Percentiles rank a stretch among this genome's conserved stretches.
phyloP scores from a whole-genome alignment of 495 filamentous ascomycete species.

The Lichina pygmaea region DNA sequence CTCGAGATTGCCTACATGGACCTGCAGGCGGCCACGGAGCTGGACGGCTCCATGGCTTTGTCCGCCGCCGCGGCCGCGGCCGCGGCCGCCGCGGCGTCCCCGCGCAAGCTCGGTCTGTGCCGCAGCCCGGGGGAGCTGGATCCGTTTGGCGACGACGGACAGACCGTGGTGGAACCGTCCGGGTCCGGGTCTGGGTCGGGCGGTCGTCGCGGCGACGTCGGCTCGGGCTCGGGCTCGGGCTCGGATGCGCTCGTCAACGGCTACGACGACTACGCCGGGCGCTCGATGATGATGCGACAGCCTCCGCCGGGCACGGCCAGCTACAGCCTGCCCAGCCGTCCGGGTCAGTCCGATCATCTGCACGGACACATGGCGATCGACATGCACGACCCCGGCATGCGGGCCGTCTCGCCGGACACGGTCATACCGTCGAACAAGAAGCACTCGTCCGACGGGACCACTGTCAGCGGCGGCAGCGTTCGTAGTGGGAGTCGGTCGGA shows the following conservation, averaged over 20 bases:
- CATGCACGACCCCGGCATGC: neutral
- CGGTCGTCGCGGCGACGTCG: neutral
- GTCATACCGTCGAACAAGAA: neutral
- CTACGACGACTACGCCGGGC: neutral
- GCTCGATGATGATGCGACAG: neutral
- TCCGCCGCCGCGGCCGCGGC: too few species aligned
- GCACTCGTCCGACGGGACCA: neutral
- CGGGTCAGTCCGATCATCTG: neutral
- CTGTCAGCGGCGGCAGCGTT: conserved; percentile 14
- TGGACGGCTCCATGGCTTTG: neutral
- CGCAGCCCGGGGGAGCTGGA: neutral
- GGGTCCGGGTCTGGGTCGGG: neutral
- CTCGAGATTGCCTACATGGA: conserved; percentile 14
- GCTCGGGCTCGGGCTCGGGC: neutral
- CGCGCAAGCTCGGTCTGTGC: neutral
- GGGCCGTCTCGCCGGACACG: neutral
- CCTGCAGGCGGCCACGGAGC: conserved; percentile 8
- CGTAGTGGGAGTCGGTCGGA: conserved; percentile 11
- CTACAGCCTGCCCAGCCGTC: neutral
- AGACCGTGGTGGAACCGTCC: too few species aligned
- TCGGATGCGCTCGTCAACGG: neutral
- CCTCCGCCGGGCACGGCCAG: neutral
- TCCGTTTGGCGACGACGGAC: neutral
- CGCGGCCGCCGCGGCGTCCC: neutral
- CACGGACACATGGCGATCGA: neutral